phyloP scores from a whole-genome alignment of 805 yeast genomes.

The Candida insectalens region DNA sequence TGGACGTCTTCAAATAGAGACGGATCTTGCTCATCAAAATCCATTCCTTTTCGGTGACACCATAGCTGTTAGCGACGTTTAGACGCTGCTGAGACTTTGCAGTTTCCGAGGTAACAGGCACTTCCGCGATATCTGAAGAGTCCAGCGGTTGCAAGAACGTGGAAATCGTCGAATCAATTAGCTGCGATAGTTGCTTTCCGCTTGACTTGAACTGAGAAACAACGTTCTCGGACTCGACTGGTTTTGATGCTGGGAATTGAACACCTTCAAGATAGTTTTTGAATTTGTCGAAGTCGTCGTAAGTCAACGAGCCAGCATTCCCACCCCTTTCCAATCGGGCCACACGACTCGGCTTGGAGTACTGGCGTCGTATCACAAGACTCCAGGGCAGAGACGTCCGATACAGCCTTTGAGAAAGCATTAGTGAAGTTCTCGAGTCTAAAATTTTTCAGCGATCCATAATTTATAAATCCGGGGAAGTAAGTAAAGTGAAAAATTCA shows the following conservation, averaged over 20 bases:
- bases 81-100: not conserved
- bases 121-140: too few relatives aligned
- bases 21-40: conserved; percentile 5
- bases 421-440: conserved; percentile 1
- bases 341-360: conserved; percentile 1
- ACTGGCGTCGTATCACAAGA: too few relatives aligned
- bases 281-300: conserved; percentile 8
- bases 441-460: not conserved
- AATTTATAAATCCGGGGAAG: not conserved
- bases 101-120: too few relatives aligned
- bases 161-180: too few relatives aligned
- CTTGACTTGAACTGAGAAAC: not conserved
- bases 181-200: too few relatives aligned
- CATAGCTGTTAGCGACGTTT: too few relatives aligned
- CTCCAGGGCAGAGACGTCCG: too few relatives aligned
- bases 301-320: conserved; percentile 2
- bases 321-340: not conserved
- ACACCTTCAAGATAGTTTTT: conserved; percentile 6
- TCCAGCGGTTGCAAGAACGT: too few relatives aligned
- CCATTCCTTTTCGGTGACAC: not conserved
- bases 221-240: not conserved
- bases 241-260: too few relatives aligned
- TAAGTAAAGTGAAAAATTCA: not conserved
- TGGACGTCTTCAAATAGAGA: conserved; percentile 6
- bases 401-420: too few relatives aligned